Evolutionary conservation across 352 stramenopile genomes (phyloP).

Genomic region (Elongisporangium anandrum): DNA sequence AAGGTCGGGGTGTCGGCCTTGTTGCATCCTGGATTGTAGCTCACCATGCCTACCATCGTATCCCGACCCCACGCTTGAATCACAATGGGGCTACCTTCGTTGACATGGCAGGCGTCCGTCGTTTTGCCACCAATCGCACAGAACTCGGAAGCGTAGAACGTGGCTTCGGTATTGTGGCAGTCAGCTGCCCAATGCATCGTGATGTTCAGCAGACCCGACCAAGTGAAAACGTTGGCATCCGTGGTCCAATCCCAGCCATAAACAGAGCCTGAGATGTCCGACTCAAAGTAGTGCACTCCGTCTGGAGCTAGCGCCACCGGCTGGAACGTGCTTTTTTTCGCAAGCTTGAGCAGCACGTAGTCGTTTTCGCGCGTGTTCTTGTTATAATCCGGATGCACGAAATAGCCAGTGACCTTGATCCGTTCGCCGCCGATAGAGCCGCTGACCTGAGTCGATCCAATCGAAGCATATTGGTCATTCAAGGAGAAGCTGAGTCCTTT

Average conservation of each 20-base stretch:
- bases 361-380: conserved; percentile 24
- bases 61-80: background rate
- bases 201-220: background rate
- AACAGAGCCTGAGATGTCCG: background rate
- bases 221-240: background rate
- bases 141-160: background rate
- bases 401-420: conserved; percentile 15
- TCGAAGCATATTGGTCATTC: conserved; percentile 8
- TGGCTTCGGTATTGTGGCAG: background rate
- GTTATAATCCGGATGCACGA: conserved; percentile 21
- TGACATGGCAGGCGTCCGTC: background rate
- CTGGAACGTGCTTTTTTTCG: background rate
- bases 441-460: conserved; percentile 20
- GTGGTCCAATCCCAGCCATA: background rate
- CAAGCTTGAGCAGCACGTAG: conserved; percentile 20
- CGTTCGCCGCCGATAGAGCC: conserved; percentile 5
- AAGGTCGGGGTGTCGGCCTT: background rate
- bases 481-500: background rate
- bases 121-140: background rate
- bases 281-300: background rate
- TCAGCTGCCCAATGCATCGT: background rate
- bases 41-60: background rate
- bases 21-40: background rate
- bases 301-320: background rate
- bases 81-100: background rate